phyloP scores from a whole-genome alignment of 73 alveolate species.

The Loxodes magnus region DNA sequence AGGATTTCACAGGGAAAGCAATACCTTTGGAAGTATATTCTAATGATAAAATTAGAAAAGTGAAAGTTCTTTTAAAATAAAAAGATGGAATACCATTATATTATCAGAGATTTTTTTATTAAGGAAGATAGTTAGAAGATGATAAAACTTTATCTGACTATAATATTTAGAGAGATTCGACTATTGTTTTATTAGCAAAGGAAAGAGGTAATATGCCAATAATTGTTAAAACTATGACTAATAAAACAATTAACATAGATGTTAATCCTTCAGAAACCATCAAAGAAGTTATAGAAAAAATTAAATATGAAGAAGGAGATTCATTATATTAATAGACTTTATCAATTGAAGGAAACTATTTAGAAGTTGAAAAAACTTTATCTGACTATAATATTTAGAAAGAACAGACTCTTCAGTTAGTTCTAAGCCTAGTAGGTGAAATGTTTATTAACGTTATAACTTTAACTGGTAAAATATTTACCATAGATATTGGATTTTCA shows the following conservation, averaged over 20 bases:
- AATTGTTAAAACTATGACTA: conserved; percentile 11
- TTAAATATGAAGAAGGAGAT: conserved; percentile 30
- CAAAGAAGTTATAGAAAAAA: conserved; percentile 17
- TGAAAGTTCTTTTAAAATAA: no score
- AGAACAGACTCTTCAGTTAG: no score
- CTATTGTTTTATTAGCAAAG: not conserved
- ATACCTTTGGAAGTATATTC: no score
- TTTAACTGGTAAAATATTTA: no score
- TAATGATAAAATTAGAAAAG: no score
- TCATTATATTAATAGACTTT: conserved; percentile 13
- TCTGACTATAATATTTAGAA: conserved; percentile 12
- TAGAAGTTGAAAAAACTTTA: conserved; percentile 14
- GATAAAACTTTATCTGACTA: not conserved
- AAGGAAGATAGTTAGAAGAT: not conserved
- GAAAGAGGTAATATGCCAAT: conserved; percentile 16
- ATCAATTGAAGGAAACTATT: conserved; percentile 2
- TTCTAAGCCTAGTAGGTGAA: no score
- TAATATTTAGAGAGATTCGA: not conserved
- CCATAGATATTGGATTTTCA: no score
- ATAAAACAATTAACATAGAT: conserved; percentile 16
- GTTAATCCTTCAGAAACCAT: conserved; percentile 17
- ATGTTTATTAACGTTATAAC: no score
- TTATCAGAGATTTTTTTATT: no score
- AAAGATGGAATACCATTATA: no score
- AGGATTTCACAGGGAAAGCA: no score